Evolutionary conservation across 306 rosid genomes (phyloP).

Genomic region (Myrica gale): DNA sequence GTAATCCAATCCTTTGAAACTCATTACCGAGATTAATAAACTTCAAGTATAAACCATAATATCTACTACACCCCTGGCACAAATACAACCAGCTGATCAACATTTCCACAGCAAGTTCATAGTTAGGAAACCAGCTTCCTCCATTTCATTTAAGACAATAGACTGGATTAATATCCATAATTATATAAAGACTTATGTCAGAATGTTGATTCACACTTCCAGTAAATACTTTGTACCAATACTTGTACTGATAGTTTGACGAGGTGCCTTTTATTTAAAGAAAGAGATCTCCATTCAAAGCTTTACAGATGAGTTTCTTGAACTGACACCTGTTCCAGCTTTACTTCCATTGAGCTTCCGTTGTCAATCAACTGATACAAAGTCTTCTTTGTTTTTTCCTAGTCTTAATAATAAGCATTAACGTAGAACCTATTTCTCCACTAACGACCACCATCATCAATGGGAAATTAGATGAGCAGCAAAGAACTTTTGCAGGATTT

Average conservation of each 20-base stretch:
- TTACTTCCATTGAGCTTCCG: no score
- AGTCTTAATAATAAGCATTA: no score
- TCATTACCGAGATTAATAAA: background rate
- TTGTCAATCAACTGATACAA: no score
- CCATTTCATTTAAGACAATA: background rate
- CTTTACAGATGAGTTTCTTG: background rate
- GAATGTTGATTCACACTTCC: background rate
- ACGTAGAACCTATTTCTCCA: no score
- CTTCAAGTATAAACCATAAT: background rate
- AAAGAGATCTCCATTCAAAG: background rate
- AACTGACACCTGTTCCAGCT: no score
- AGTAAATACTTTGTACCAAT: background rate
- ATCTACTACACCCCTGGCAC: background rate
- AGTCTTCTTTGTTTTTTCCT: no score
- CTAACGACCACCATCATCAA: no score
- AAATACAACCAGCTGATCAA: background rate
- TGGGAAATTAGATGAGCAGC: no score
- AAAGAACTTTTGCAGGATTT: no score
- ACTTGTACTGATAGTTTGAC: background rate
- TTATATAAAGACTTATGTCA: background rate
- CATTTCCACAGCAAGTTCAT: background rate
- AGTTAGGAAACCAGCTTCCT: background rate
- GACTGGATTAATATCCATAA: background rate
- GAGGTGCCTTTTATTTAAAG: background rate
- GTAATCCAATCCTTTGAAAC: no score